These are phyloP conservation scores for Chaetomium cochliodes DNA, from an alignment of 495 filamentous ascomycete species.

Conservation along the genomic window DNA sequence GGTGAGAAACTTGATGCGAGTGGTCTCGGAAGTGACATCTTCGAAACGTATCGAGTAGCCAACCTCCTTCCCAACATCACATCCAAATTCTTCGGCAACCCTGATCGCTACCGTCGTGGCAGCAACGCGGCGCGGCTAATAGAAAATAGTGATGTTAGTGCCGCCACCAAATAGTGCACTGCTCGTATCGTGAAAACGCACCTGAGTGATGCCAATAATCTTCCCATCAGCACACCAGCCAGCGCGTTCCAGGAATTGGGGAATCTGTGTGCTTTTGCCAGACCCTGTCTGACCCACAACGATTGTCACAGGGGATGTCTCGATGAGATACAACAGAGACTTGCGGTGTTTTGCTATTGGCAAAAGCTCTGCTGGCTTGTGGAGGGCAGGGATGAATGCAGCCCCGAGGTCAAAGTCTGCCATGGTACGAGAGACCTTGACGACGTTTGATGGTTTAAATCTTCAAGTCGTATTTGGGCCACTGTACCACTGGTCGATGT, in stretches of 20 bases:
- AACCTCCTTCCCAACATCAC: constrained; percentile 88
- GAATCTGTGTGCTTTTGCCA: constrained; percentile 87
- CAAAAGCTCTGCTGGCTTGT: constrained; percentile 73
- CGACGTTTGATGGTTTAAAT: neutral
- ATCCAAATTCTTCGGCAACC: constrained; percentile 91
- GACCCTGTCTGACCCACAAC: constrained; percentile 89
- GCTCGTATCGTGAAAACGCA: constrained; percentile 38
- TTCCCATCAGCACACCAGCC: constrained; percentile 86
- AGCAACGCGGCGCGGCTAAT: constrained; percentile 83
- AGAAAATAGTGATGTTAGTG: constrained; percentile 20
- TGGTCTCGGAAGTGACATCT: constrained; percentile 84
- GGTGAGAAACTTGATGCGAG: constrained; percentile 92
- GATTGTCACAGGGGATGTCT: constrained; percentile 75
- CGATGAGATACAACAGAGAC: constrained; percentile 71
- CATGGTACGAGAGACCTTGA: constrained; percentile 35
- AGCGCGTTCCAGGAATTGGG: constrained; percentile 81
- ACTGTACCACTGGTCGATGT: no score
- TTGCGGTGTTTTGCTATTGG: constrained; percentile 76
- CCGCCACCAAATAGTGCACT: neutral
- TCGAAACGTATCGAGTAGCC: constrained; percentile 97
- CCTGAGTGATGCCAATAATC: constrained; percentile 86
- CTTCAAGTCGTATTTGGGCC: neutral
- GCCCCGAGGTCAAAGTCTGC: constrained; percentile 60
- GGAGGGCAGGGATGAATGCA: constrained; percentile 70
- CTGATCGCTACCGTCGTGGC: constrained; percentile 87